Evolutionary conservation across 345 rosid genomes (phyloP).

Genomic region (Eucalyptus globulus): DNA sequence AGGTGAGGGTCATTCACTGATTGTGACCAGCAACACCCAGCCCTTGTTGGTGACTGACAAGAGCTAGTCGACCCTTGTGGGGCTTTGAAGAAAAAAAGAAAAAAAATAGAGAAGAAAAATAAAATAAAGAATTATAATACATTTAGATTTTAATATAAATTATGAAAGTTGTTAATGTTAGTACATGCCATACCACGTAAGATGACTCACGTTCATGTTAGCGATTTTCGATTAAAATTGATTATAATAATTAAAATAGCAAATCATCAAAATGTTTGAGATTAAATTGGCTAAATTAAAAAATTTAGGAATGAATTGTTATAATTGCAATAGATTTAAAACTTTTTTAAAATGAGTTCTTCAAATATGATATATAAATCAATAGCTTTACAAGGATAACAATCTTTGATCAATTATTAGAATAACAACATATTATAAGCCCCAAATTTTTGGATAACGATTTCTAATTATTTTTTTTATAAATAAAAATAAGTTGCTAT

Average conservation of each 20-base stretch:
- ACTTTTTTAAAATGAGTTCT: not conserved
- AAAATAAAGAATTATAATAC: no score
- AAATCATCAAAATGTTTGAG: not conserved
- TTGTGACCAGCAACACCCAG: no score
- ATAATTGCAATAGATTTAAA: not conserved
- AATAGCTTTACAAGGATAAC: not conserved
- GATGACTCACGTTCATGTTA: not conserved
- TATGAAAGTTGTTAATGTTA: no score
- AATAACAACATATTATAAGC: no score
- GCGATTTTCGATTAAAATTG: rapidly evolving
- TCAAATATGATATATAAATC: not conserved
- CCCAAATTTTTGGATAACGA: no score
- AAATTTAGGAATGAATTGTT: not conserved
- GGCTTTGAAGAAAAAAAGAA: not conserved
- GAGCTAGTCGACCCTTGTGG: not conserved
- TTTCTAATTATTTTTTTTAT: no score
- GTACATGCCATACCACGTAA: not conserved
- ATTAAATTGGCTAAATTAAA: not conserved
- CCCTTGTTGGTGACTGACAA: not conserved
- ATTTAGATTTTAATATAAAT: no score
- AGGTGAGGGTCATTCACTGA: not conserved
- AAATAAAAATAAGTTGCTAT: no score
- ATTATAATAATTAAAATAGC: not conserved
- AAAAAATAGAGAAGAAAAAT: not conserved
- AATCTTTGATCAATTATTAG: no score